Evolutionary conservation across 306 rosid species (phyloP).

Genomic region (Arachis stenosperma): DNA sequence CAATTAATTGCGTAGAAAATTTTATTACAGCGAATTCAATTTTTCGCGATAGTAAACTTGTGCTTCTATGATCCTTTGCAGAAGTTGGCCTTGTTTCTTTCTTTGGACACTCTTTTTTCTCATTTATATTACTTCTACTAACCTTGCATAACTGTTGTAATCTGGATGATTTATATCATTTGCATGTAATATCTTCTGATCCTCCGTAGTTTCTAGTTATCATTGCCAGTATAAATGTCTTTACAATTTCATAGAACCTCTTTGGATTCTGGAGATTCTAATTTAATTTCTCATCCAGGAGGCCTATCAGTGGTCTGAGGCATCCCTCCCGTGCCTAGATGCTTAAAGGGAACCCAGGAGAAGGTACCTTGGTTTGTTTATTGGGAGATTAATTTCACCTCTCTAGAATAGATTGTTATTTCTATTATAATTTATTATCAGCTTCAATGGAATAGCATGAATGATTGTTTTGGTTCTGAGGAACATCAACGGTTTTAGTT

Average conservation of each 20-base stretch:
- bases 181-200: slow-evolving; percentile 29
- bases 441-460: background rate
- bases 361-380: slow-evolving; percentile 98
- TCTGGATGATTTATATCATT: slow-evolving; percentile 27
- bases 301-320: slow-evolving; percentile 77
- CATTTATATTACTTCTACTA: slow-evolving; percentile 12
- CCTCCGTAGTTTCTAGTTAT: slow-evolving; percentile 30
- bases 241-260: slow-evolving; percentile 41
- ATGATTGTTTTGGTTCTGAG: slow-evolving; percentile 2
- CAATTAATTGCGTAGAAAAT: slow-evolving; percentile 48
- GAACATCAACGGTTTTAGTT: background rate
- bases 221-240: slow-evolving; percentile 34
- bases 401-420: slow-evolving; percentile 42
- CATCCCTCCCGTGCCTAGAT: slow-evolving; percentile 89
- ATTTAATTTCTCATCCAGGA: slow-evolving; percentile 95
- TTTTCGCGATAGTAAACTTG: slow-evolving; percentile 19
- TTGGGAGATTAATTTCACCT: slow-evolving; percentile 73
- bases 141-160: slow-evolving; percentile 14
- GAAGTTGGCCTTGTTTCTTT: slow-evolving; percentile 29
- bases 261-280: slow-evolving; percentile 77
- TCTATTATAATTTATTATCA: slow-evolving; percentile 29
- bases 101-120: slow-evolving; percentile 11
- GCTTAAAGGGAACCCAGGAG: slow-evolving; percentile 93
- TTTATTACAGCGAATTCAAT: slow-evolving; percentile 41
- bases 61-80: slow-evolving; percentile 19